A percentile compares a stretch with the other conserved stretches of the same genome.
Evolutionary conservation across 1,284 basidiomycete species (phyloP).

Genomic region (Schizophyllum amplum): DNA sequence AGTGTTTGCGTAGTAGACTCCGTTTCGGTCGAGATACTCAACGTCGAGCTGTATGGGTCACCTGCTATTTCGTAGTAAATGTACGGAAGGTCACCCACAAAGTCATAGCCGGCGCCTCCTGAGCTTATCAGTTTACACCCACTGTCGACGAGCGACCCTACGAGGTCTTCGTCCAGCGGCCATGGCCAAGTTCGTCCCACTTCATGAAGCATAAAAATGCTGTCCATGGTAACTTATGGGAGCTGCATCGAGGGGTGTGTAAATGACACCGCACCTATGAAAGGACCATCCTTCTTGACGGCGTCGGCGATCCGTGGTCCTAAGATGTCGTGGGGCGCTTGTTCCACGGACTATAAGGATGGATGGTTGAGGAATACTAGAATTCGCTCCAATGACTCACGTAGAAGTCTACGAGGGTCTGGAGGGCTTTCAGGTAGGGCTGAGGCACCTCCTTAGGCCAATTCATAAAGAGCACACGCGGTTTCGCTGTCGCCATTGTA

Average conservation of each 20-base stretch:
- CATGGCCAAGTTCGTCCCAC: constrained; percentile 2
- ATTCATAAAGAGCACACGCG: neutral
- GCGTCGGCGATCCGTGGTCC: neutral
- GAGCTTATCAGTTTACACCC: constrained; percentile 1
- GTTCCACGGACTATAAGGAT: neutral
- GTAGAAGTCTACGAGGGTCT: neutral
- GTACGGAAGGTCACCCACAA: constrained; percentile 1
- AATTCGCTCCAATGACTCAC: neutral
- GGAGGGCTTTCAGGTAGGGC: neutral
- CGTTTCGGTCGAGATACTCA: constrained; percentile 10
- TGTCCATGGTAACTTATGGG: no score
- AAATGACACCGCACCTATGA: no score
- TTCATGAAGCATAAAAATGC: constrained; percentile 3
- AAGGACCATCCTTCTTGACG: neutral
- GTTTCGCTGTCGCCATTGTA: neutral
- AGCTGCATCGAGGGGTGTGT: no score
- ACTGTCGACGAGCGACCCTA: constrained; percentile 1
- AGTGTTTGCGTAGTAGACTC: constrained; percentile 16
- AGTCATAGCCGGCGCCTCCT: constrained; percentile 14
- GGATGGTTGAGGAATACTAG: neutral
- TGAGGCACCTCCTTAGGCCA: neutral
- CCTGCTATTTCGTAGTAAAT: neutral
- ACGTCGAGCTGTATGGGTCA: neutral
- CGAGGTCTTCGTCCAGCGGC: constrained; percentile 3
- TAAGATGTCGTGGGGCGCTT: neutral